These are phyloP conservation scores for Larix sibirica DNA, from an alignment of 83 land plant species.

Conservation along the genomic window DNA sequence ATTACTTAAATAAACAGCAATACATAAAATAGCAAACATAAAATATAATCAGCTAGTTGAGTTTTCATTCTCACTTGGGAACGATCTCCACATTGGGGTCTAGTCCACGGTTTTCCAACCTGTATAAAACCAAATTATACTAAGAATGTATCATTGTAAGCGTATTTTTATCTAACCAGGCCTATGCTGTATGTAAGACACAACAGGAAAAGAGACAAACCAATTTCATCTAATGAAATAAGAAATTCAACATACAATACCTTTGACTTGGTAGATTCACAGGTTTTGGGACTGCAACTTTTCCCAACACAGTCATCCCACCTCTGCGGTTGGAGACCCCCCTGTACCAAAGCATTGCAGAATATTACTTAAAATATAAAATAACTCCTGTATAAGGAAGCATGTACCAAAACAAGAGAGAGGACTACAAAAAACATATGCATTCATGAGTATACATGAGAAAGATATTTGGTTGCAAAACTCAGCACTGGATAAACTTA, in stretches of 20 bases:
- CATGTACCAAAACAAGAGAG: neutral
- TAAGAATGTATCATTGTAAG: neutral
- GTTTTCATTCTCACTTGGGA: constrained; percentile 59
- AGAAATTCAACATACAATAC: constrained; percentile 20
- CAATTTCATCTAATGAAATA: neutral
- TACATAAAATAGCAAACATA: neutral
- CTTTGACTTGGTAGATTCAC: constrained; percentile 72
- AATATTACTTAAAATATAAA: neutral
- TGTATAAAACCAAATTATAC: constrained; percentile 18
- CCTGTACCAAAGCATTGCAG: constrained; percentile 20
- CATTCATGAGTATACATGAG: neutral
- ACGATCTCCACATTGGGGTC: constrained; percentile 82
- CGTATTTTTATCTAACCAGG: neutral
- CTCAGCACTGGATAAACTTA: no score
- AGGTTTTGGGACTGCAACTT: constrained; percentile 72
- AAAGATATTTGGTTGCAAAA: neutral
- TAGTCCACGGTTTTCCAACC: constrained; percentile 72
- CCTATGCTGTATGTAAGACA: neutral
- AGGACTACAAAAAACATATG: neutral
- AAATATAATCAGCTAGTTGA: neutral
- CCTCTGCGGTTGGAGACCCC: constrained; percentile 53
- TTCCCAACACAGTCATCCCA: constrained; percentile 69
- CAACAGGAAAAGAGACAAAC: neutral
- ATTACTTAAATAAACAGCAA: neutral
- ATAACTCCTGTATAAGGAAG: neutral